Conservation (phyloP, 2,329 filamentous ascomycete species). For the Corniculantispora saksenae region DNA sequence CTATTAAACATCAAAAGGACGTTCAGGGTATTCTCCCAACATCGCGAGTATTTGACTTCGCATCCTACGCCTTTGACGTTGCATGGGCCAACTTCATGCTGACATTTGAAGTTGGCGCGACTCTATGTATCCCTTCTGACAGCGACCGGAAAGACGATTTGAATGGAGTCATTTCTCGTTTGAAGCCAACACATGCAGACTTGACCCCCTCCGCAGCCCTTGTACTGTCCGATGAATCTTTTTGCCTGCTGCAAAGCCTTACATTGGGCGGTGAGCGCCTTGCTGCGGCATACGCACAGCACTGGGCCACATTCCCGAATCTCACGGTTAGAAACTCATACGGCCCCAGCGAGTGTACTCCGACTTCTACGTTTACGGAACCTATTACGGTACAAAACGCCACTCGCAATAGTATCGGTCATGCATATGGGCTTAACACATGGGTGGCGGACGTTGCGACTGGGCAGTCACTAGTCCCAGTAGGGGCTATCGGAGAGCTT, state of each 20-base stretch:
- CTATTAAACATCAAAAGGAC: slow-evolving; percentile 26
- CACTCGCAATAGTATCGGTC: slow-evolving; percentile 14
- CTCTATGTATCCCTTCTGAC: slow-evolving; percentile 15
- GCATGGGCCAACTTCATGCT: slow-evolving; percentile 11
- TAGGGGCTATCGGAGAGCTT: slow-evolving; percentile 38
- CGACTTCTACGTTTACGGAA: background rate
- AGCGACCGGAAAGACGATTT: slow-evolving; percentile 15
- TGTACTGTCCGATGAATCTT: background rate
- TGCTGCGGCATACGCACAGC: background rate
- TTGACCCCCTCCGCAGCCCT: background rate
- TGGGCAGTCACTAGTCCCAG: slow-evolving; percentile 30
- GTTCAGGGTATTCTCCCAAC: slow-evolving; percentile 4
- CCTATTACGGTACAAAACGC: background rate
- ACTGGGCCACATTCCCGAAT: background rate
- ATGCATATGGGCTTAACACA: background rate
- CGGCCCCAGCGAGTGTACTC: background rate
- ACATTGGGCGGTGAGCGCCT: background rate
- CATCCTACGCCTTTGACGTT: slow-evolving; percentile 26
- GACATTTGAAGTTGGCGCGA: slow-evolving; percentile 13
- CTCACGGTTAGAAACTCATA: slow-evolving; percentile 13
- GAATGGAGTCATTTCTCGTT: slow-evolving; percentile 13
- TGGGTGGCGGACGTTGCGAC: slow-evolving; percentile 36
- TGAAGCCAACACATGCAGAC: slow-evolving; percentile 15
- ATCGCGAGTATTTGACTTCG: slow-evolving; percentile 22
- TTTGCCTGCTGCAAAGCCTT: slow-evolving; percentile 6